Percentiles rank a stretch among this genome's conserved stretches.
Evolutionary conservation across 768 basidiomycete genomes (phyloP).

Genomic region (Lactifluus echinatus): DNA sequence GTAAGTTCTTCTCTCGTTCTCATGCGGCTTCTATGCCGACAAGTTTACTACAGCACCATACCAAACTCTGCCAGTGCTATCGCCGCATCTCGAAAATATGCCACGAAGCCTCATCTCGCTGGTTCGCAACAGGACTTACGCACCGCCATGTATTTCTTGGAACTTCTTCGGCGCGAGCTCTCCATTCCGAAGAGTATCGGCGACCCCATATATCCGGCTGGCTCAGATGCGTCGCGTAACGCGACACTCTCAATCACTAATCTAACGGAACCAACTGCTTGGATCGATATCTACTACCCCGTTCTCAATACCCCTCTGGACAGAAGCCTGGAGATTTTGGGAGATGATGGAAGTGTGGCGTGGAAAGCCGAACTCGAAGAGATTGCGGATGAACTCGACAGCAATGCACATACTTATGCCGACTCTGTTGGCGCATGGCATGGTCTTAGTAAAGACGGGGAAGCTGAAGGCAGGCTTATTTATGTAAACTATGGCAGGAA

Average conservation of each 20-base stretch:
- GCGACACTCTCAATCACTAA: constrained; percentile 49
- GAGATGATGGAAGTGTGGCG: constrained; percentile 39
- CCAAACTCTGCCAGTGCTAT: constrained; percentile 44
- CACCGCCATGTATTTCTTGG: constrained; percentile 58
- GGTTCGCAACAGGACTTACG: constrained; percentile 47
- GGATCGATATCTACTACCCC: constrained; percentile 87
- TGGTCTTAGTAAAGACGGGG: constrained; percentile 70
- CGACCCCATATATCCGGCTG: constrained; percentile 60
- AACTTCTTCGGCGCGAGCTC: constrained; percentile 60
- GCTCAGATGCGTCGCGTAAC: constrained; percentile 54
- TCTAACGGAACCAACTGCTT: constrained; percentile 48
- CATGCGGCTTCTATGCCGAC: background rate
- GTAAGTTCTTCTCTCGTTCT: constrained; percentile 25
- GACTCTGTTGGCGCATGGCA: constrained; percentile 78
- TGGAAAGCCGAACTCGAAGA: constrained; percentile 74
- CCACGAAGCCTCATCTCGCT: constrained; percentile 52
- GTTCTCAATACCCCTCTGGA: constrained; percentile 73
- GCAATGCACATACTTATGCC: constrained; percentile 58
- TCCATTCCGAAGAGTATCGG: constrained; percentile 35
- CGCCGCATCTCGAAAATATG: constrained; percentile 42
- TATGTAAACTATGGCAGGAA: constrained; percentile 79
- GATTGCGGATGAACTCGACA: constrained; percentile 64
- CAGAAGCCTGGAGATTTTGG: constrained; percentile 58
- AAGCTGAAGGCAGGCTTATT: constrained; percentile 58
- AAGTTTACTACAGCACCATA: constrained; percentile 32